Evolutionary conservation across 192 early-diverging fungal genomes (phyloP), one percentile per base, ranked within the genome.

Genomic region (Backusella tarrabulga): DNA sequence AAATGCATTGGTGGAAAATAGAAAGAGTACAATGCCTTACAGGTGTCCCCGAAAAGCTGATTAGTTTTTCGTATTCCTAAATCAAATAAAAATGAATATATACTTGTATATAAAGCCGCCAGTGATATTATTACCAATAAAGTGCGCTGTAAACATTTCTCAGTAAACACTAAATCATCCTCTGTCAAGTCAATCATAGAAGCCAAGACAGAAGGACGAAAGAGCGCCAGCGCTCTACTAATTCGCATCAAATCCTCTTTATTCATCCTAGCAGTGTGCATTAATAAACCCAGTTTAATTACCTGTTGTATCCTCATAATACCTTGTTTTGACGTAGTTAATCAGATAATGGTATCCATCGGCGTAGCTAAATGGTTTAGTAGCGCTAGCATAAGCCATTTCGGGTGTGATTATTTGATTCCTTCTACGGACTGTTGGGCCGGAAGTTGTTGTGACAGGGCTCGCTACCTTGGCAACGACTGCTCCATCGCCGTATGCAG

Each of bases 131-230:
- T 75, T 86, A 90, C 91, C 83, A 95, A 80, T 80, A 98, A 82
- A 12, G 95, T 96, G 63, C 97, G 90, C 80, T 97, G 97, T 76
- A 98, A 94, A 81, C 95, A 96, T 80, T 97, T 97, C 83, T 98
- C 97, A 92, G 95, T 96, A 76, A 97, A 97, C 26, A 97, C 84
- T 79, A 98, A 86, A 79, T 98, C 97, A 52, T 97, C 95, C 71
- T 93, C 93, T 2, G 95, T 95, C 78, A 98, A 81, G 79, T 97
- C 95, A 93, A 96, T 96, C 83, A 97, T 94, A 70, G 93, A 88
- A 1, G 97, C 96, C 77, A 98, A 93, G 74, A 97, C 94, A 19
- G 94, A 95, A 52, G 97, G 97, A n/a, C 97, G 89, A 83, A 97
- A 97, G 76, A 92, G 90, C 44, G 95, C 94, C 81, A 98, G 88